phyloP scores from a whole-genome alignment of 306 rosid species.

The Nissolia schottii region DNA sequence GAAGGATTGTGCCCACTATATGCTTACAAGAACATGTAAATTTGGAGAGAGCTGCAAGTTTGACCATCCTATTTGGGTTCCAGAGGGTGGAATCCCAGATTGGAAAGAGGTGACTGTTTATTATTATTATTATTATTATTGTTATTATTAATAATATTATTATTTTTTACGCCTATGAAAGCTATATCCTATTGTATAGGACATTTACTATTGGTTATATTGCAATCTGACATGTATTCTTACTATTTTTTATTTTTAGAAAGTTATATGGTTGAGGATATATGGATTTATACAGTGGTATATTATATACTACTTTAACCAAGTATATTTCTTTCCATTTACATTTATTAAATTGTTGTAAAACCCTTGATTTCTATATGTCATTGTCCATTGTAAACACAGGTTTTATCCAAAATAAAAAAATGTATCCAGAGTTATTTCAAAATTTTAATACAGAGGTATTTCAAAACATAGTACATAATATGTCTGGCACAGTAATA shows the following conservation, averaged over 20 bases:
- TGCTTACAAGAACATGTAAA: constrained; percentile 98
- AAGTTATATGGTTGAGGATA: constrained; percentile 11
- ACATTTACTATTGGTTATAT: constrained; percentile 28
- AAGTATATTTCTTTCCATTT: constrained; percentile 1
- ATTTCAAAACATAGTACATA: not conserved
- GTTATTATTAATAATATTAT: constrained; percentile 51
- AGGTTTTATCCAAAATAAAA: too few relatives aligned
- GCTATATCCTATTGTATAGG: constrained; percentile 34
- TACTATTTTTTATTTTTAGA: constrained; percentile 21
- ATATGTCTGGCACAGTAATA: not conserved
- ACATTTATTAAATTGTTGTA: not conserved
- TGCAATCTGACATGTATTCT: constrained; percentile 26
- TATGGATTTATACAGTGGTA: constrained; percentile 24
- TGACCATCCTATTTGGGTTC: constrained; percentile 99
- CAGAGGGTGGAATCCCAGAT: constrained; percentile 99
- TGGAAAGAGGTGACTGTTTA: constrained; percentile 99
- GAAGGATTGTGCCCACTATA: constrained; percentile 98
- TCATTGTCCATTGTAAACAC: not conserved
- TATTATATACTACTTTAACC: constrained; percentile 21
- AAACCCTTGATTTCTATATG: not conserved
- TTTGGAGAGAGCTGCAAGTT: constrained; percentile 98
- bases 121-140: constrained; percentile 49
- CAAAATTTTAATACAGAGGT: not conserved
- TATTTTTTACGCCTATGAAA: constrained; percentile 45
- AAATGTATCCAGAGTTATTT: too few relatives aligned